A percentile compares a stretch with the other conserved stretches of the same genome.
Conservation (phyloP, 2,329 filamentous ascomycete genomes). For the Pseudogymnoascus sp. region DNA sequence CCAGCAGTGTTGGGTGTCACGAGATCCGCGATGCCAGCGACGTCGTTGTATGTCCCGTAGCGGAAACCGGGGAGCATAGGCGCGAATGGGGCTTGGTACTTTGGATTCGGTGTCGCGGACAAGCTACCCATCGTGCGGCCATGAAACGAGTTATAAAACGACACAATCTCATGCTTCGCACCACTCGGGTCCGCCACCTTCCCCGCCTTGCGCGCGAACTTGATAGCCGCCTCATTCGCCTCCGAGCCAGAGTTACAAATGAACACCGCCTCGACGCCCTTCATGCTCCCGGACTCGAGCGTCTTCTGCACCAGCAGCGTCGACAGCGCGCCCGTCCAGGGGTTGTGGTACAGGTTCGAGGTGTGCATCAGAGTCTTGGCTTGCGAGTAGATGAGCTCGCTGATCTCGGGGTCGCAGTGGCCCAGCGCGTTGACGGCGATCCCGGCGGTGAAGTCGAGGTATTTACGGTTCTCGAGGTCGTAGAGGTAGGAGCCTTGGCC, state of each 20-base stretch:
- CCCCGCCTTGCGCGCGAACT: conserved; percentile 89
- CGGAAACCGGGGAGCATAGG: conserved; percentile 93
- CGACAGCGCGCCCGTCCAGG: conserved; percentile 85
- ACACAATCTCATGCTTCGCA: conserved; percentile 75
- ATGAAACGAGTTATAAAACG: conserved; percentile 89
- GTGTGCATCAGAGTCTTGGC: conserved; percentile 76
- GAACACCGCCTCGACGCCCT: conserved; percentile 71
- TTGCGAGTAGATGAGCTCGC: conserved; percentile 54
- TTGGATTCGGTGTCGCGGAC: conserved; percentile 94
- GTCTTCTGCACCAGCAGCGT: conserved; percentile 80
- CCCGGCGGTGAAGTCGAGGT: conserved; percentile 90
- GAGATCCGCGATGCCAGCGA: conserved; percentile 59
- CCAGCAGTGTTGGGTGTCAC: conserved; percentile 83
- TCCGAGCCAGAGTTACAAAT: conserved; percentile 95
- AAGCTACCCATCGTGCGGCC: conserved; percentile 92
- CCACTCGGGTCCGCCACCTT: conserved; percentile 65
- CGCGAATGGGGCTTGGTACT: conserved; percentile 91
- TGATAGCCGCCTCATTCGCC: conserved; percentile 95
- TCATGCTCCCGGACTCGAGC: conserved; percentile 70
- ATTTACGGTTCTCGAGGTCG: conserved; percentile 82
- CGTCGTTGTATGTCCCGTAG: conserved; percentile 79
- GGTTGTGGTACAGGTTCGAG: conserved; percentile 95
- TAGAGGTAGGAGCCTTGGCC: conserved; percentile 82
- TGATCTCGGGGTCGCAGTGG: conserved; percentile 76
- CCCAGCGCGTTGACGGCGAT: conserved; percentile 93